Evolutionary conservation across 768 basidiomycete species (phyloP).

Genomic region (Scleroderma citrinum): DNA sequence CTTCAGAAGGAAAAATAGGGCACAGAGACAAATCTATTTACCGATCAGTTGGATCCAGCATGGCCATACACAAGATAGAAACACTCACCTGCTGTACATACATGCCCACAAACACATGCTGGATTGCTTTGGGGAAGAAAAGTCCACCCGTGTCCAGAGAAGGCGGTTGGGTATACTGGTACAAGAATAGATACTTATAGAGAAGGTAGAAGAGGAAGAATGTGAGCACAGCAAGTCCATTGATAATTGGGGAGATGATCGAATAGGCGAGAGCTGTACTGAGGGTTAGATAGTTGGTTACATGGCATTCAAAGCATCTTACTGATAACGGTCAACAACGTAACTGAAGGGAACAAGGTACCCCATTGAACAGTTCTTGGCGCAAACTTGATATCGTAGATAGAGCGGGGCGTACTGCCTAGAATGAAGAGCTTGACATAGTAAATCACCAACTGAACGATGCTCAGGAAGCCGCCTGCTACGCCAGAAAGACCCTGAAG

Average conservation of each 20-base stretch:
- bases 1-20: conserved; percentile 84
- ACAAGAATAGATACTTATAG: conserved; percentile 86
- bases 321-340: conserved; percentile 82
- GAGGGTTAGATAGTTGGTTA: conserved; percentile 1
- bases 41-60: neutral
- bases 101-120: conserved; percentile 89
- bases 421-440: conserved; percentile 87
- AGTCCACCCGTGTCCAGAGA: conserved; percentile 81
- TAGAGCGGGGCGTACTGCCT: conserved; percentile 82
- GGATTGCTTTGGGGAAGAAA: conserved; percentile 93
- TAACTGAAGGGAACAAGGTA: conserved; percentile 61
- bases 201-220: conserved; percentile 82
- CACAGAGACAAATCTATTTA: conserved; percentile 57
- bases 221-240: conserved; percentile 75
- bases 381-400: conserved; percentile 79
- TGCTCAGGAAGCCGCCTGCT: conserved; percentile 75
- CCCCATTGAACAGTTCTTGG: conserved; percentile 70
- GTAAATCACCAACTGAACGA: conserved; percentile 72
- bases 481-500: conserved; percentile 77
- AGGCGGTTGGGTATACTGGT: conserved; percentile 64
- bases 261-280: conserved; percentile 66
- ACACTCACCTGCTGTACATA: conserved; percentile 72
- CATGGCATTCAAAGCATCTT: conserved; percentile 14
- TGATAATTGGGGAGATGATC: conserved; percentile 90
- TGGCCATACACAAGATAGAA: neutral